Percentiles rank a stretch among this genome's conserved stretches.
phyloP scores from a whole-genome alignment of 192 early-diverging fungal genomes.

The Backusella westeae region DNA sequence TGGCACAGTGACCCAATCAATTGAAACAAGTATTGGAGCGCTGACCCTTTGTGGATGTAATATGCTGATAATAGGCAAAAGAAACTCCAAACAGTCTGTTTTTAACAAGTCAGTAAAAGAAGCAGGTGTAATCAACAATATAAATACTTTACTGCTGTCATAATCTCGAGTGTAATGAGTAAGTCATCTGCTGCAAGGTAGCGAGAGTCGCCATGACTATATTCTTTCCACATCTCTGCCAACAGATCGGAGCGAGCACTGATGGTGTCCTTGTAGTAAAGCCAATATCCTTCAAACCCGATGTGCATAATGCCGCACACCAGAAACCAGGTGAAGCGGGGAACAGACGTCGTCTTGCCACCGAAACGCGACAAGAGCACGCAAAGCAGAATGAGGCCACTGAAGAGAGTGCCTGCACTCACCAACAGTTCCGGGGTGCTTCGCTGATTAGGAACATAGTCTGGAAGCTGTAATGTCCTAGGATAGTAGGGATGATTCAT shows the following conservation, averaged over 20 bases:
- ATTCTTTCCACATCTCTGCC: conserved; percentile 90
- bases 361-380: background rate
- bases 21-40: conserved; percentile 56
- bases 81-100: conserved; percentile 56
- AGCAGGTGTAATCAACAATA: conserved; percentile 4
- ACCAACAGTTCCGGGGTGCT: conserved; percentile 29
- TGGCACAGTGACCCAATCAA: conserved; percentile 65
- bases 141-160: conserved; percentile 76
- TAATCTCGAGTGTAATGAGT: conserved; percentile 81
- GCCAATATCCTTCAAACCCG: conserved; percentile 86
- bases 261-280: conserved; percentile 63
- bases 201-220: conserved; percentile 82
- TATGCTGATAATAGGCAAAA: conserved; percentile 55
- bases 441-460: conserved; percentile 47
- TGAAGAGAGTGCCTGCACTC: background rate
- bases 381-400: background rate
- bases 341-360: background rate
- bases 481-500: conserved; percentile 48
- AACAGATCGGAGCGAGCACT: conserved; percentile 53
- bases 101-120: conserved; percentile 31
- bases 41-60: conserved; percentile 51
- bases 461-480: conserved; percentile 26
- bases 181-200: conserved; percentile 85
- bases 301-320: conserved; percentile 80
- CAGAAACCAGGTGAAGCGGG: conserved; percentile 77